These are phyloP conservation scores for Ceratobasidium sp. DNA, from an alignment of 1,284 basidiomycete genomes.

Conservation along the genomic window DNA sequence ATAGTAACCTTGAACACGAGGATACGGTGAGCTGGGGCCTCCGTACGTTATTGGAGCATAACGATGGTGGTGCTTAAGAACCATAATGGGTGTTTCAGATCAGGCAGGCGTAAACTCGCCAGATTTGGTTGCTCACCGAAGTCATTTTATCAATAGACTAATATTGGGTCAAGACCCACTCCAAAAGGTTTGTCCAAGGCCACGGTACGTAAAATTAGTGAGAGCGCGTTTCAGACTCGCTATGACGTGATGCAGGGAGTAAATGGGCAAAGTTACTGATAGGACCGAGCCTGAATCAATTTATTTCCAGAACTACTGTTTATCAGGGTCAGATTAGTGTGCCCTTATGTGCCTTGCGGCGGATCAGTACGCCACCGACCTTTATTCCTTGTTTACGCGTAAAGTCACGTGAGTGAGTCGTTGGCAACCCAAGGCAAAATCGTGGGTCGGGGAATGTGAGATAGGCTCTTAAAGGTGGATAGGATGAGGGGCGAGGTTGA, in stretches of 20 bases:
- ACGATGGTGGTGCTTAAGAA: conserved; percentile 13
- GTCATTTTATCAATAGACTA: conserved; percentile 16
- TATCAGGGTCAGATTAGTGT: conserved; percentile 9
- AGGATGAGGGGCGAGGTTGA: neutral
- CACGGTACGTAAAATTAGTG: conserved; percentile 14
- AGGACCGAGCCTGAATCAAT: neutral
- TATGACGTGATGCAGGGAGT: conserved; percentile 23
- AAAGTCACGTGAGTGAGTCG: conserved; percentile 27
- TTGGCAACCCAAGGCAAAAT: neutral
- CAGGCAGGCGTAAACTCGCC: conserved; percentile 13
- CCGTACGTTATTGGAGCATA: conserved; percentile 22
- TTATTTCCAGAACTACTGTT: neutral
- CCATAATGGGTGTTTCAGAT: conserved; percentile 36
- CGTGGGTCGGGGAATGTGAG: neutral
- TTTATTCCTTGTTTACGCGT: conserved; percentile 13
- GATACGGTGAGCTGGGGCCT: conserved; percentile 31
- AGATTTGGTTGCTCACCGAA: conserved; percentile 17
- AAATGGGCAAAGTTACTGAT: neutral
- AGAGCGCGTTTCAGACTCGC: conserved; percentile 12
- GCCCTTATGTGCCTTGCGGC: too few relatives aligned
- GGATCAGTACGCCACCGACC: neutral
- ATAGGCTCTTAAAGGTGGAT: neutral
- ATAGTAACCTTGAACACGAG: conserved; percentile 27
- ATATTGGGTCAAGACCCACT: neutral
- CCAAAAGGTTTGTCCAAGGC: neutral